Evolutionary conservation across 345 rosid genomes (phyloP), one percentile per base, ranked within the genome.

Genomic region (Linum trigynum): DNA sequence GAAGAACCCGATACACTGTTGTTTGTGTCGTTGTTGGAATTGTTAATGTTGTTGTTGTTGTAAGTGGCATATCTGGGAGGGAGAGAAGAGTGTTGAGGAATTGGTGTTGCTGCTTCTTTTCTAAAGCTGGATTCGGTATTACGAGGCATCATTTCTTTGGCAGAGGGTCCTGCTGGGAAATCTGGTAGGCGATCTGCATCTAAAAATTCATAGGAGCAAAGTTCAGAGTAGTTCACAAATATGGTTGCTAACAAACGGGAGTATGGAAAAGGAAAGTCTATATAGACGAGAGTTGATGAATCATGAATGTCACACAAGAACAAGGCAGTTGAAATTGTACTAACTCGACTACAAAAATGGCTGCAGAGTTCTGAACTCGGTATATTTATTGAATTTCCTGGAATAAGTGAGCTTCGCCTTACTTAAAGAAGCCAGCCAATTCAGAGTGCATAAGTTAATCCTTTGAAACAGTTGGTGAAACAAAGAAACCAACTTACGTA

Each of bases 181-280:
- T 83, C 88, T 23, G 83, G 23, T 77, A 77, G 69, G 4, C 69
- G 57, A 73, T 88, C 92, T 10, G 86, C 72, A 64, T 63, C 64
- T 81, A 76, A 82, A 77, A 12, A 48, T 48, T 9, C 53, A 48
- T 23, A 9, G 11, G 53, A 48, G 53, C 53, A 48, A 48, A 0
- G 11, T 48, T 48, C 53, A 48, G 11, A 41, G 6, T 9, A 3
- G 3, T 48, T 48, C 14, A 48, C 0, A 9, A 23, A 0, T 0
- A 23, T 23, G 32, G 32, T 23, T 23, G 32, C 32, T 1, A 23
- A 23, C 14, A 48, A 9, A 48, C 0, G 14, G 53, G 32, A 23
- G 32, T 23, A 23, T 23, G 32, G 32, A 23, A 23, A 23, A 23
- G 32, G 32, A 23, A 23, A 23, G 32, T 23, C 32, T 23, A 23